Base-by-base conservation (phyloP, 768 basidiomycete genomes). In the Leccinellum albellum region DNA sequence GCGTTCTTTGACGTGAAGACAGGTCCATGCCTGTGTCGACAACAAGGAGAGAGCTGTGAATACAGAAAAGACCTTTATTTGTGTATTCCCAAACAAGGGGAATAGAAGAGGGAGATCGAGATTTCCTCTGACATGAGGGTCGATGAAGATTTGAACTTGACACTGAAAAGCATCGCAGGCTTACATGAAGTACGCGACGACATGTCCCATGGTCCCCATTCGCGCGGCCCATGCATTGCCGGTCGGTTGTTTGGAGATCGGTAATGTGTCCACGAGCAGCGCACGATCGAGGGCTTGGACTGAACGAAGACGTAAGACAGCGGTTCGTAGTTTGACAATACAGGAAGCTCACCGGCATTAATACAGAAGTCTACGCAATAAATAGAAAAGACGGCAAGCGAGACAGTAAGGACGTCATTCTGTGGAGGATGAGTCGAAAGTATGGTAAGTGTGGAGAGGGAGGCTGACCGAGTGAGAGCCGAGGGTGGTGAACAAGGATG, bases 171-270 rank as follows among this genome's bases (percentile, higher is more conserved):
- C 2, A 13, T 46, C n/a, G 32, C 3, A 7, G 54, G 32, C 90
- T 63, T 62, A 94, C 94, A 91, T 78, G 66, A 90, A 96, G 71
- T 94, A 96, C 0, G 94, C 94, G 2, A 85, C 76, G 0, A 96
- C 87, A 54, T 89, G 86, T 12, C 95, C 95, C 26, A 94, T 65
- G 1, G 91, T 91, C 46, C 89, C 75, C 92, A 97, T 95, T n/a
- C 89, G 77, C 1, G 91, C 92, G 1, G 93, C 95, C 95, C 95
- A 98, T 0, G 95, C 95, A 67, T 95, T 97, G 1, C 90, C 94
- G 9, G 81, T 76, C 6, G 94, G 85, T 70, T 98, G 95, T 24
- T 83, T 77, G 1, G 80, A 68, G 0, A 88, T 75, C 0, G 93
- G 87, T 4, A 96, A 71, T 0, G 82, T 89, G 67, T 98, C 95